phyloP scores from a whole-genome alignment of 345 rosid genomes.

The Firmiana major region DNA sequence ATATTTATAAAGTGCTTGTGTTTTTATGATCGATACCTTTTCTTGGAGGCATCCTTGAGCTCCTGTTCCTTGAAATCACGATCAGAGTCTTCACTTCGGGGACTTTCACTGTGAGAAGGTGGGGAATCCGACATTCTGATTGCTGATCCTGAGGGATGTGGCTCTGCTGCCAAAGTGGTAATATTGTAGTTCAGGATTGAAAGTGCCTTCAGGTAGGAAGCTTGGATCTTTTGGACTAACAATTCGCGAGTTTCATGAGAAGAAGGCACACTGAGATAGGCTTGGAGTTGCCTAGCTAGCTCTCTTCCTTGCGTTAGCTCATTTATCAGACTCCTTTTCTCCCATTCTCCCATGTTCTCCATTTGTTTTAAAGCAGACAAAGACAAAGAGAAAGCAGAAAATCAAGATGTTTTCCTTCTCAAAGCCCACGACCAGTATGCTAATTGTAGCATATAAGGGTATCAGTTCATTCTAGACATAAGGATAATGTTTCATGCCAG shows the following conservation, averaged over 20 bases:
- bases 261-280: conserved; percentile 38
- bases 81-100: conserved; percentile 69
- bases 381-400: not conserved
- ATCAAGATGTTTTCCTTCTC: not conserved
- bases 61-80: conserved; percentile 40
- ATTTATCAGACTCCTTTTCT: conserved; percentile 40
- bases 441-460: not conserved
- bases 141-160: not conserved
- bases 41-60: conserved; percentile 27
- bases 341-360: conserved; percentile 51
- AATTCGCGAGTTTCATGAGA: conserved; percentile 36
- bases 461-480: not conserved
- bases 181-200: conserved; percentile 40
- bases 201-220: conserved; percentile 60
- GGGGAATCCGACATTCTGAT: conserved; percentile 35
- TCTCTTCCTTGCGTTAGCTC: conserved; percentile 66
- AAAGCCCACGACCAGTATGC: not conserved
- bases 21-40: conserved; percentile 22
- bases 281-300: conserved; percentile 48
- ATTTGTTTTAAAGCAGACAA: not conserved
- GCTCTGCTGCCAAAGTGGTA: conserved; percentile 5
- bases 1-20: not conserved
- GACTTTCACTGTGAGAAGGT: conserved; percentile 46
- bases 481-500: not conserved
- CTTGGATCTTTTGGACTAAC: conserved; percentile 45